These are phyloP conservation scores for Cicer chorassanicum DNA, from an alignment of 306 rosid genomes.

Conservation along the genomic window DNA sequence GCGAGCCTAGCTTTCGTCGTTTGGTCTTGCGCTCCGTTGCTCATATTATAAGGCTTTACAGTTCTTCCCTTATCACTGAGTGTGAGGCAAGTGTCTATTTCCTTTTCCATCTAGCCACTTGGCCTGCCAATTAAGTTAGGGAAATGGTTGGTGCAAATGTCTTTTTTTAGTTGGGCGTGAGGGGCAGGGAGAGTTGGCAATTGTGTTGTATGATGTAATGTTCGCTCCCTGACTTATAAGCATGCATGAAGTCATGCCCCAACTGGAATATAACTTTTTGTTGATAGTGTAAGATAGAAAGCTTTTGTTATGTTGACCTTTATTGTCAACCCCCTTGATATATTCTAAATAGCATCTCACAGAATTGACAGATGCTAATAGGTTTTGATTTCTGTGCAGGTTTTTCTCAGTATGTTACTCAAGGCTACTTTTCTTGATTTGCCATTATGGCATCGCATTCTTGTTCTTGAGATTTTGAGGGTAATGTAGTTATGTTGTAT, in stretches of 20 bases:
- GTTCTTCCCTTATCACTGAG: slow-evolving; percentile 93
- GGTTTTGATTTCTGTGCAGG: slow-evolving; percentile 58
- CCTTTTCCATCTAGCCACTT: slow-evolving; percentile 37
- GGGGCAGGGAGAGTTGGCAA: slow-evolving; percentile 19
- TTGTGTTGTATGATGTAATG: slow-evolving; percentile 16
- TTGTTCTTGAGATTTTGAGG: slow-evolving; percentile 97
- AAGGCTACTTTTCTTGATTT: slow-evolving; percentile 92
- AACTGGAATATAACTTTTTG: slow-evolving; percentile 14
- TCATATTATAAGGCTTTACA: slow-evolving; percentile 94
- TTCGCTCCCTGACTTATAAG: background rate
- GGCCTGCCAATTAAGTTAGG: slow-evolving; percentile 27
- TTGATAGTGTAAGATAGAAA: slow-evolving; percentile 21
- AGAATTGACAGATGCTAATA: slow-evolving; percentile 16
- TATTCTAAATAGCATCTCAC: slow-evolving; percentile 15
- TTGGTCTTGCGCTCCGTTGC: slow-evolving; percentile 98
- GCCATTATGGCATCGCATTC: slow-evolving; percentile 99
- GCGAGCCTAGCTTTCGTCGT: slow-evolving; percentile 93
- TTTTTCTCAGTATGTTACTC: slow-evolving; percentile 96
- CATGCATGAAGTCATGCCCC: slow-evolving; percentile 22
- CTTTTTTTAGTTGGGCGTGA: slow-evolving; percentile 9
- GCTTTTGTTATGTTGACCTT: slow-evolving; percentile 28
- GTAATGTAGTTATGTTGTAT: slow-evolving; percentile 56
- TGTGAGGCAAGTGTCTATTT: slow-evolving; percentile 76
- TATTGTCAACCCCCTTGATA: slow-evolving; percentile 3
- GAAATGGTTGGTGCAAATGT: slow-evolving; percentile 29